Percentiles rank a stretch among this genome's conserved stretches.
Conservation (phyloP, 768 basidiomycete species). For the Rhodotorula paludigena region DNA sequence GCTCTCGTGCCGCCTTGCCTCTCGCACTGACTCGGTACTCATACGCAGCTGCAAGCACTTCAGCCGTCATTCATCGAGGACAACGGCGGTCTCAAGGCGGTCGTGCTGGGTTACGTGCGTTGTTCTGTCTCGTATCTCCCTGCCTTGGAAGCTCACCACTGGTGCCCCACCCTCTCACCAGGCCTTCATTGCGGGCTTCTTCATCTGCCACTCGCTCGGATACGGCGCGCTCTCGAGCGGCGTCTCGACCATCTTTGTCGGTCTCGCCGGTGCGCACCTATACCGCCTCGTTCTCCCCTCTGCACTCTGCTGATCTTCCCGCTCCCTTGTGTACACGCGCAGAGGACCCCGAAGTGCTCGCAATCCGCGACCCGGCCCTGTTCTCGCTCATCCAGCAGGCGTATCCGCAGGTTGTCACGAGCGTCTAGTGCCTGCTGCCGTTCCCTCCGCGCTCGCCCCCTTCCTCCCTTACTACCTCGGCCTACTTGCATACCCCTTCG, state of each 20-base stretch:
- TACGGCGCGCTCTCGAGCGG: slow-evolving; percentile 26
- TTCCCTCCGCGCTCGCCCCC: no score
- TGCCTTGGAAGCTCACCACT: not conserved
- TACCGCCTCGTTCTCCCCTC: not conserved
- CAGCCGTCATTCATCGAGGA: slow-evolving; percentile 31
- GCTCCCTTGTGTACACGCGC: slow-evolving; percentile 17
- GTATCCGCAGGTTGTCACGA: slow-evolving; percentile 35
- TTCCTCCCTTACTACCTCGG: no score
- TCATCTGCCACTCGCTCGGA: slow-evolving; percentile 41
- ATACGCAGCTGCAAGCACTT: slow-evolving; percentile 24
- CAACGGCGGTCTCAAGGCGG: slow-evolving; percentile 18
- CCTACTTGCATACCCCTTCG: no score
- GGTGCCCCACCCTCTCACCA: not conserved
- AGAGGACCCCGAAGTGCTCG: slow-evolving; percentile 39
- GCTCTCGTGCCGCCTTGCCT: not conserved
- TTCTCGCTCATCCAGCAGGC: slow-evolving; percentile 37
- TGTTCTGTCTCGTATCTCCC: not conserved
- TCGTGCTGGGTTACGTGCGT: slow-evolving; percentile 10
- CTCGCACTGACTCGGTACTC: not conserved
- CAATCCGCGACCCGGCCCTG: slow-evolving; percentile 39
- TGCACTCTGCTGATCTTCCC: not conserved
- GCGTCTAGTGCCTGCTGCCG: no score
- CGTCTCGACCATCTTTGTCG: slow-evolving; percentile 36
- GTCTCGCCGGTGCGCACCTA: slow-evolving; percentile 8
- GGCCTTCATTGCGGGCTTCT: slow-evolving; percentile 42